A percentile compares a stretch with the other conserved stretches of the same genome.
Evolutionary conservation across 148 eudicot species (phyloP).

Genomic region (Hydrangea macrophylla): DNA sequence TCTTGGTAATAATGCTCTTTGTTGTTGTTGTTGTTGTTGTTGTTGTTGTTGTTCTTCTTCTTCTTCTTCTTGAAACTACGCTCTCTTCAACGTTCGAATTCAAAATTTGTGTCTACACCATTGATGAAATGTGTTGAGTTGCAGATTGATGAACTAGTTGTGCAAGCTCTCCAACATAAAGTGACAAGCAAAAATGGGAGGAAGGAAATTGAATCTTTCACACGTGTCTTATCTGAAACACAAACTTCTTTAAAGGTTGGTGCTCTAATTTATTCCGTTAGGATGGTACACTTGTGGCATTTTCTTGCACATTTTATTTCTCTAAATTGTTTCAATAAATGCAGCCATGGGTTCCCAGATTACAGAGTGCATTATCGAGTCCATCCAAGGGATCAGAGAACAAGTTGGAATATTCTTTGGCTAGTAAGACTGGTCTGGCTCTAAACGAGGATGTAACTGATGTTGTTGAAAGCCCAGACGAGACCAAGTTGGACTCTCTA

Average conservation of each 20-base stretch:
- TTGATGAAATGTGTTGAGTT: neutral
- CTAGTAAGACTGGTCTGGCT: conserved; percentile 15
- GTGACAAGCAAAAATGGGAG: conserved; percentile 26
- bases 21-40: too few species aligned
- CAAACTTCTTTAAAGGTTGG: conserved; percentile 67
- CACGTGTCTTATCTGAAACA: conserved; percentile 55
- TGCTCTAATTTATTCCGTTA: conserved; percentile 7
- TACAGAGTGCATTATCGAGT: conserved; percentile 47
- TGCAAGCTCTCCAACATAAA: conserved; percentile 53
- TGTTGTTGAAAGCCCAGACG: conserved; percentile 49
- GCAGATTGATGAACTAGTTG: conserved; percentile 89
- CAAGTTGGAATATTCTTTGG: conserved; percentile 24
- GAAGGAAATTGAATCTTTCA: conserved; percentile 59
- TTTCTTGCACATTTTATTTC: neutral
- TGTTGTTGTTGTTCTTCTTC: too few species aligned
- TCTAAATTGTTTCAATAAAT: conserved; percentile 11
- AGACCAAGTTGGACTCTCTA: conserved; percentile 45
- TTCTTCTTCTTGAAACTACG: too few species aligned
- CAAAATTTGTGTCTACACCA: neutral
- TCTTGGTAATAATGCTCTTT: too few species aligned
- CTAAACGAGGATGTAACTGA: conserved; percentile 22
- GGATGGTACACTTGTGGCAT: neutral
- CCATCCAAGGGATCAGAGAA: conserved; percentile 27
- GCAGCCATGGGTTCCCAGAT: conserved; percentile 85
- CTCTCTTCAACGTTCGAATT: too few species aligned